Evolutionary conservation across 192 early-diverging fungal species (phyloP), one percentile per base, ranked within the genome.

Genomic region (Coemansia sp.): DNA sequence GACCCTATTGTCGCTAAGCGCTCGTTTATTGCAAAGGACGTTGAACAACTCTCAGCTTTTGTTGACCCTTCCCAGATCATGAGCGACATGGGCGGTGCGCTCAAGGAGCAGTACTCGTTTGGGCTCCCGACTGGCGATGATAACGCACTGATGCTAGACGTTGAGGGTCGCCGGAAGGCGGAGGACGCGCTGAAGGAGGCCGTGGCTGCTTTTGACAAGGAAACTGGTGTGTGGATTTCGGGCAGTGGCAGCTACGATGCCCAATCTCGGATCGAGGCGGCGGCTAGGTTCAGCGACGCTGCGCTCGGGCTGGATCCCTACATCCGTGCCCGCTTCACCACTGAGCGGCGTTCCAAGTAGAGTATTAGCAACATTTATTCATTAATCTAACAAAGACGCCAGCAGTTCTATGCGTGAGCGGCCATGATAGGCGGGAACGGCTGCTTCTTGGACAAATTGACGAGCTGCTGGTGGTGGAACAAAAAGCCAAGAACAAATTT

Each of bases 1-100:
- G 94, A 96, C 62, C 92, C 94, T 7, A 85, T 90, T 21, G 91
- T 95, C 3, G 93, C 86, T 31, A 78, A 84, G 58, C 94, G 95
- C 68, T 88, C 95, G 57, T 50, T 74, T 2, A 90, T 96, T 34
- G 86, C 90, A 14, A 88, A 90, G 58, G 78, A 76, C n/a, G 47
- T 85, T 18, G 80, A 90, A 7, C 78, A 88, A 6, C 61, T 94
- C 7, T 63, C 75, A 16, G 65, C 85, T 9, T 88, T 83, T 58
- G 85, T 96, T 23, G 84, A 87, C 25, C 68, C 71, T 8, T 73
- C 71, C 14, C 72, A 87, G 60, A 62, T 96, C 12, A 84, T 88
- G 18, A 59, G 64, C 25, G 75, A 69, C 38, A 84, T 91, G 57
- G 88, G 88, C 7, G 94, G 93, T 31, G 53, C 71, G 23, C 70